Base-by-base conservation (phyloP, 106 monocot genomes). In the Dendrobium chrysotoxum region DNA sequence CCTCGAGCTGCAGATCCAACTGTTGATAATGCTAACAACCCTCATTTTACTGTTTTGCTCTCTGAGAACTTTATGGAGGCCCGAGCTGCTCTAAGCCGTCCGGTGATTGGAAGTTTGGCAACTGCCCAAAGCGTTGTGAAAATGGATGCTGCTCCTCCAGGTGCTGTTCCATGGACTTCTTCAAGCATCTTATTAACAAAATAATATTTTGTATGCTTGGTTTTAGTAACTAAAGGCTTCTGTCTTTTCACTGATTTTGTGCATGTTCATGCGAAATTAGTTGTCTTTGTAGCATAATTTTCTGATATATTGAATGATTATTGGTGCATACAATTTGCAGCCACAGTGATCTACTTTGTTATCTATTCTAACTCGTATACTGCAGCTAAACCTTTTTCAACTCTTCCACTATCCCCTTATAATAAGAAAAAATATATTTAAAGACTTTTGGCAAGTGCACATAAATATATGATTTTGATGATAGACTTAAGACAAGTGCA, bases 41-140 rank as follows among this genome's bases (percentile, higher is more conserved):
- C 91, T 77, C 90, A 95, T 20, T 91, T 85, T 75, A 89, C 95
- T 80, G 88, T 99, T 76, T 81, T 99, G 77, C 64, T 93, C 1
- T 95, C 99, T 31, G 99, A 99, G 45, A 93, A 80, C 88, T 99
- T 99, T 81, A 76, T 91, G 76, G 99, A 99, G 79, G 95, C 89
- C 25, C 88, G 93, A 50, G 72, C 84, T 85, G 88, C 95, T 86
- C 79, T 95, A 61, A 95, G 77, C 57, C 91, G 83, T 18, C 88
- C 95, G 41, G 45, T 87, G 65, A 80, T 83, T 45, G 83, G 78
- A 66, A 88, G 61, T 45, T 71, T 90, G 78, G 53, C 81, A 9
- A 30, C 85, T 47, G 93, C 85, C 86, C 89, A 87, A 58, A 79
- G 79, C 55, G 46, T 85, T 55, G 80, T 78, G 77, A 95, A 94